Percentiles rank a stretch among this genome's conserved stretches.
Conservation (phyloP, 108 stramenopile species). For the Conticribra guillardii region DNA sequence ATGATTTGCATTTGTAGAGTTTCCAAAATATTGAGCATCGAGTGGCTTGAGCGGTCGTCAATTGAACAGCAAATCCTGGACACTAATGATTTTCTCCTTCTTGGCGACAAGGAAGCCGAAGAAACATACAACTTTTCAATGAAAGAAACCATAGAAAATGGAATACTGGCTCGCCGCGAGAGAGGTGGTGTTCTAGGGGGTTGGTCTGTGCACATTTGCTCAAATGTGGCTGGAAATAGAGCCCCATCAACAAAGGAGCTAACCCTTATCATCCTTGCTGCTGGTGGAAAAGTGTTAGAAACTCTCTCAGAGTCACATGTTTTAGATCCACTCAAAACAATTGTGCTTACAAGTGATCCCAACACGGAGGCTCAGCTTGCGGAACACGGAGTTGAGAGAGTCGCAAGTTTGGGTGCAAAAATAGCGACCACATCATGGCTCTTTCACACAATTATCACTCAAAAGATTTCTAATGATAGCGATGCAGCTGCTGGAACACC, state of each 20-base stretch:
- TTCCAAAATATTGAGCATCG: conserved; percentile 56
- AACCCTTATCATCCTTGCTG: conserved; percentile 44
- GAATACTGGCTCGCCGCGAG: conserved; percentile 13
- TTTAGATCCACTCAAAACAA: conserved; percentile 44
- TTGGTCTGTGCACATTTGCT: conserved; percentile 44
- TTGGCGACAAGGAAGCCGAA: conserved; percentile 47
- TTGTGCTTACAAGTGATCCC: conserved; percentile 49
- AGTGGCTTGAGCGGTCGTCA: conserved; percentile 48
- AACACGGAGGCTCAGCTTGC: conserved; percentile 32
- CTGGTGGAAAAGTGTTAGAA: conserved; percentile 53
- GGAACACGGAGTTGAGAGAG: conserved; percentile 33
- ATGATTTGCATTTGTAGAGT: conserved; percentile 67
- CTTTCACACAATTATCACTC: conserved; percentile 54
- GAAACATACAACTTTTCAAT: conserved; percentile 40
- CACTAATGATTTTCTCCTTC: conserved; percentile 34
- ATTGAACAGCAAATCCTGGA: conserved; percentile 32
- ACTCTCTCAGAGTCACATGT: conserved; percentile 19
- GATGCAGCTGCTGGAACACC: conserved; percentile 2
- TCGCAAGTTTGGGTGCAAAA: conserved; percentile 29
- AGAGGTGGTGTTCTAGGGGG: conserved; percentile 44
- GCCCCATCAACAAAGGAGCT: conserved; percentile 42
- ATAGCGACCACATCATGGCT: conserved; percentile 46
- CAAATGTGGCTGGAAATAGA: conserved; percentile 49
- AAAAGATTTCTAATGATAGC: conserved; percentile 23
- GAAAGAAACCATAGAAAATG: conserved; percentile 41